Evolutionary conservation across 2,329 filamentous ascomycete genomes (phyloP).

Genomic region (Ramichloridium luteum): DNA sequence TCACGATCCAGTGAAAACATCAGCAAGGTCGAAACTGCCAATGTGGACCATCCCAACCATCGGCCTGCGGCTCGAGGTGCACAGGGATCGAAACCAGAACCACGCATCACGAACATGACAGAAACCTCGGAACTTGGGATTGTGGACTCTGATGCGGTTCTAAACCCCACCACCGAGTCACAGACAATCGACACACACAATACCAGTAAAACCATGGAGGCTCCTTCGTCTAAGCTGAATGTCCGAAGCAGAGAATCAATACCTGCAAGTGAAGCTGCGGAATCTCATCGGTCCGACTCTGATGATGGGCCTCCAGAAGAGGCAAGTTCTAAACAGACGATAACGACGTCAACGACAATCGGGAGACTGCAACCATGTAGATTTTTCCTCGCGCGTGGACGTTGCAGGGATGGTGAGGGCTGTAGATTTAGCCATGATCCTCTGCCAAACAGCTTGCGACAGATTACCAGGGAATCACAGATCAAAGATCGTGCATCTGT

Average conservation of each 20-base stretch:
- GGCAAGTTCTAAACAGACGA: slow-evolving; percentile 24
- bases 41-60: too few species aligned
- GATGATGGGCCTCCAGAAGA: slow-evolving; percentile 28
- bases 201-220: neutral
- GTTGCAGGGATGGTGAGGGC: slow-evolving; percentile 22
- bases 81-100: neutral
- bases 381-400: slow-evolving; percentile 22
- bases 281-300: slow-evolving; percentile 21
- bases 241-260: slow-evolving; percentile 10
- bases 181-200: slow-evolving; percentile 1
- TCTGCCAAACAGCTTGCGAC: slow-evolving; percentile 3
- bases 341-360: slow-evolving; percentile 2
- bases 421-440: slow-evolving; percentile 25
- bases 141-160: slow-evolving; percentile 3
- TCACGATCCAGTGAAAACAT: neutral
- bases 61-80: neutral
- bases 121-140: neutral
- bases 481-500: slow-evolving; percentile 4
- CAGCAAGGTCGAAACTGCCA: neutral
- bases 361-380: slow-evolving; percentile 16
- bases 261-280: slow-evolving; percentile 3
- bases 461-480: slow-evolving; percentile 2
- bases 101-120: neutral
- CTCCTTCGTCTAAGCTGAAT: neutral
- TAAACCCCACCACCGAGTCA: slow-evolving; percentile 3